A percentile compares a stretch with the other conserved stretches of the same genome.
Conservation (phyloP, 2,329 filamentous ascomycete species). For the Nigrospora sphaerica region DNA sequence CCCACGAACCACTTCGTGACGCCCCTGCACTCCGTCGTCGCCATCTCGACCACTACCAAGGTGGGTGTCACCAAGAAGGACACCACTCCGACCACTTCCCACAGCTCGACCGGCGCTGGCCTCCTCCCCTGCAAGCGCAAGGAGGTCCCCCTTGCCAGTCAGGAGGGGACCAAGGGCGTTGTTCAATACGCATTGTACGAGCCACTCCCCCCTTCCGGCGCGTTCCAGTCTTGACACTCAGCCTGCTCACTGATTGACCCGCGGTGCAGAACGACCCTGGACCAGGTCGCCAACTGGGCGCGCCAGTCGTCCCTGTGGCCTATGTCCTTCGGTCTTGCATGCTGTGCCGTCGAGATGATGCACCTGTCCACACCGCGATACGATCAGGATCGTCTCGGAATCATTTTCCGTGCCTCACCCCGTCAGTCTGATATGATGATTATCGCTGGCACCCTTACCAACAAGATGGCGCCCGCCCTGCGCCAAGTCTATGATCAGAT, state of each 20-base stretch:
- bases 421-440: constrained; percentile 92
- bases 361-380: constrained; percentile 81
- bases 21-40: constrained; percentile 55
- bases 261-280: constrained; percentile 59
- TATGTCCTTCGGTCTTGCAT: constrained; percentile 82
- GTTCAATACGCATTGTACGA: constrained; percentile 84
- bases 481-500: constrained; percentile 93
- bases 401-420: constrained; percentile 84
- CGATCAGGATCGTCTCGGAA: constrained; percentile 81
- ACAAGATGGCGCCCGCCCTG: constrained; percentile 92
- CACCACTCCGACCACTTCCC: constrained; percentile 48
- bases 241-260: constrained; percentile 3
- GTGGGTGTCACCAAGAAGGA: constrained; percentile 56
- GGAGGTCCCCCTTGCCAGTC: constrained; percentile 71
- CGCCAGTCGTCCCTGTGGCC: constrained; percentile 82
- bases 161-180: constrained; percentile 72
- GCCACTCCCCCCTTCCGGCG: not conserved
- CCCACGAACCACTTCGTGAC: constrained; percentile 54
- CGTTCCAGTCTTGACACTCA: too few relatives aligned
- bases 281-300: constrained; percentile 77
- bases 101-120: constrained; percentile 48
- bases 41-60: constrained; percentile 62
- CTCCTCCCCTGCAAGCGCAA: constrained; percentile 49
- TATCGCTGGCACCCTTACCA: constrained; percentile 84
- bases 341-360: constrained; percentile 92